Evolutionary conservation across 495 filamentous ascomycete genomes (phyloP), one percentile per base, ranked within the genome.

Genomic region (Neurospora pannonica): DNA sequence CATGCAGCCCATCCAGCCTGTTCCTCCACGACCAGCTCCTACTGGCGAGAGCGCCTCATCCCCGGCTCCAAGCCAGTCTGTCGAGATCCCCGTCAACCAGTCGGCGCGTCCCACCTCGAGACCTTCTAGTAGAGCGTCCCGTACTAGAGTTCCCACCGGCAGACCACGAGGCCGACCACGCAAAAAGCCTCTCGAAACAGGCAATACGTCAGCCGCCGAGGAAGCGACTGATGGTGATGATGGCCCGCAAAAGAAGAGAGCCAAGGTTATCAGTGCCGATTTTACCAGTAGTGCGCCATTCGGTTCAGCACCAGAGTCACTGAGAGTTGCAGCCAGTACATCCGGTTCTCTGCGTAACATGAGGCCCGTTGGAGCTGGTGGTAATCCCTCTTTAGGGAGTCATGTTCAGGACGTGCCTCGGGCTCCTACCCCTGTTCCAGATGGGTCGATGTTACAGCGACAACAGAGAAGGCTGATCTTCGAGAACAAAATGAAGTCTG

Each of bases 271-370:
- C 34, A 89, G 90, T 78, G 89, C 91, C 5, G 88, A 92, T 42
- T 89, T 90, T 83, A 90, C 86, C 46, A 89, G 88, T 38, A 91
- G 89, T 67, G 87, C 89, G 7, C 88, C 91, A 7, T 89, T 96
- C 77, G 92, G 90, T 54, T 85, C 88, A 37, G 90, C 89, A 69
- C 88, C 90, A 24, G 92, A 93, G 43, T 97, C 94, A 8, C 84
- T 97, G n/a, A 87, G 94, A 72, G 93, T 97, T 13, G 90, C 92
- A 75, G 94, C 94, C 24, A 96, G 93, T 80, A 95, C 93, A 19
- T 89, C 94, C 38, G 93, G 93, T 21, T 97, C 94, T 9, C 87
- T 97, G 73, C 92, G 94, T n/a, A 90, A 91, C 60, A 92, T 97
- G 82, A 88, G 93, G 72, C 94, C 94, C 9, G 88, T 92, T 38